Base-by-base conservation (phyloP, 75 land plant genomes). In the Picea sitchensis region DNA sequence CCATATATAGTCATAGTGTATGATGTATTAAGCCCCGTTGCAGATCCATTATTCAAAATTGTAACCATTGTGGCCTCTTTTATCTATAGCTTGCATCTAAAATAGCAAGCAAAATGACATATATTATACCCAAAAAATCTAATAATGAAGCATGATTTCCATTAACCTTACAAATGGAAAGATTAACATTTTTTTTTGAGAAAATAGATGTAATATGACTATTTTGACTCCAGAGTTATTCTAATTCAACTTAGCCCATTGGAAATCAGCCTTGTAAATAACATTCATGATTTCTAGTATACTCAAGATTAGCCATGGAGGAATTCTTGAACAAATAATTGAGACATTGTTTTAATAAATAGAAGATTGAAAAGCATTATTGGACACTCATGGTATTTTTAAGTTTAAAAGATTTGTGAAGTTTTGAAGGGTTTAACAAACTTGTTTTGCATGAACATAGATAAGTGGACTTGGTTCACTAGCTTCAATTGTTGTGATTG, bases 41-140 rank as follows among this genome's bases (percentile, higher is more conserved):
- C 91, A 81, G 98, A 97, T 6, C 86, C 98, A 81, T 91, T 36
- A 79, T 97, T 97, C 44, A 97, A 75, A 59, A 97, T 91, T 23
- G 83, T 89, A 26, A 38, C 99, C 99, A 44, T 86, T 86, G 65
- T 77, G 83, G 36, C 82, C 59, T 61, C 63, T 41, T 15, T 84
- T 84, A 81, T 80, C 65, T 92, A 97, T 91, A 11, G 77, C 80
- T 83, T 84, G 86, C 54, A 93, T 84, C 98, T 97, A 92, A 56
- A 79, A 15, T 67, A 17, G 31, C 34, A 14, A 77, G 11, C 31
- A 62, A 59, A 3, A 67, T 5, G 13, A 21, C 17, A 5, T 15
- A 36, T 68, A 68, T 34, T 5, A 68, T 68, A 15, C 72, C 20
- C 34, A 68, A 18, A 36, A 17, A 6, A 17, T 15, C 5, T 17